Conservation (phyloP, 768 basidiomycete genomes). For the Agrocybe pediades region DNA sequence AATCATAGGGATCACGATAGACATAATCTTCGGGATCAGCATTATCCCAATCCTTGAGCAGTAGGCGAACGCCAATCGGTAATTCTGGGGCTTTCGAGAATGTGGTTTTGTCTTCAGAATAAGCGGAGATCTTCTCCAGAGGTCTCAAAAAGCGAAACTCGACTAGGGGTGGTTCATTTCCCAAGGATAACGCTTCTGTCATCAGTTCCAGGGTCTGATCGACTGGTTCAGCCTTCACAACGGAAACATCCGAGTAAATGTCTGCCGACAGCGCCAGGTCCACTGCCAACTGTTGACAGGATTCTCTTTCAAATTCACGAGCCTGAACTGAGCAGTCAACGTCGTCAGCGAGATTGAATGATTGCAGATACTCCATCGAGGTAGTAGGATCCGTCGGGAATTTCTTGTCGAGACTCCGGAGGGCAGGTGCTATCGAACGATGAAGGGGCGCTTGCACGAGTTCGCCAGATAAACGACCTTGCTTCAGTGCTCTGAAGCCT, state of each 20-base stretch:
- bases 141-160: slow-evolving; percentile 67
- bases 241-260: slow-evolving; percentile 51
- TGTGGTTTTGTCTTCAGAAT: slow-evolving; percentile 19
- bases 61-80: slow-evolving; percentile 58
- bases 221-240: slow-evolving; percentile 28
- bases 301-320: slow-evolving; percentile 49
- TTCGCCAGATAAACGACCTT: slow-evolving; percentile 46
- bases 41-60: slow-evolving; percentile 70
- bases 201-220: slow-evolving; percentile 50
- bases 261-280: slow-evolving; percentile 64
- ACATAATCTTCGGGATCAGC: slow-evolving; percentile 54
- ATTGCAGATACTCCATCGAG: slow-evolving; percentile 39
- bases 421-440: slow-evolving; percentile 45
- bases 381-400: slow-evolving; percentile 33
- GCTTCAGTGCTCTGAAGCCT: slow-evolving; percentile 53
- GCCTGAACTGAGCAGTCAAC: slow-evolving; percentile 39
- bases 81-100: slow-evolving; percentile 18
- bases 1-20: slow-evolving; percentile 59
- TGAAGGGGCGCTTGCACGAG: slow-evolving; percentile 52
- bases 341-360: slow-evolving; percentile 43
- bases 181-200: slow-evolving; percentile 61
- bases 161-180: slow-evolving; percentile 56
- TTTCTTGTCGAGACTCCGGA: slow-evolving; percentile 44
- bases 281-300: slow-evolving; percentile 61
- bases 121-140: slow-evolving; percentile 24